Conservation (phyloP, 2,329 filamentous ascomycete species). For the Ophiostoma sp. region DNA sequence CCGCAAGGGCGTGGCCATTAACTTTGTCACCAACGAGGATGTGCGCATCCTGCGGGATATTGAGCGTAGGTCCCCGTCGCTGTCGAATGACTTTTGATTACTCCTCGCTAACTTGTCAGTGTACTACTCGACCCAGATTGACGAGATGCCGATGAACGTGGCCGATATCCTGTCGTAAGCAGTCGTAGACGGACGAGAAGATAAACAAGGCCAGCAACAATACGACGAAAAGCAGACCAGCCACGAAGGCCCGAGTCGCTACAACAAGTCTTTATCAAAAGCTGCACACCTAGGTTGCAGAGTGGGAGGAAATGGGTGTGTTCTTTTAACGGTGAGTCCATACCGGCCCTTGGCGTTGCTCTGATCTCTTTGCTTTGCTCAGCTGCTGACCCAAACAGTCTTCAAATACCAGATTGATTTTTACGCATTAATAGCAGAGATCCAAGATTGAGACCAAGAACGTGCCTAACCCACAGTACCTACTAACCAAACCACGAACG, state of each 20-base stretch:
- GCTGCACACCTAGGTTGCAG: constrained; percentile 12
- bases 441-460: not conserved
- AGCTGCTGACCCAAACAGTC: not conserved
- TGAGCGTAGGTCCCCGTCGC: constrained; percentile 66
- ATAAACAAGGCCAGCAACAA: not conserved
- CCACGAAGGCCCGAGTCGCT: not conserved
- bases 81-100: too few relatives aligned
- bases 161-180: constrained; percentile 53
- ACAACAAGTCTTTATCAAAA: not conserved
- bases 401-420: constrained; percentile 21
- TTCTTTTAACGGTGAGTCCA: constrained; percentile 22
- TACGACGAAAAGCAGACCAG: not conserved
- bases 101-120: constrained; percentile 48
- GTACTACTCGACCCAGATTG: constrained; percentile 95
- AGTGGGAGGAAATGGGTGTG: constrained; percentile 30
- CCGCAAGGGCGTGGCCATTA: constrained; percentile 98
- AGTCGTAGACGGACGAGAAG: too few relatives aligned
- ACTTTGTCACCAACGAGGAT: constrained; percentile 98
- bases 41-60: constrained; percentile 97
- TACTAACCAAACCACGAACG: not conserved
- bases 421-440: not conserved
- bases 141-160: constrained; percentile 99
- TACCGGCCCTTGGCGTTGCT: not conserved
- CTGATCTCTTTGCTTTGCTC: not conserved
- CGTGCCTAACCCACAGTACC: not conserved